Percentiles rank a stretch among this genome's conserved stretches.
Conservation (phyloP, 1,284 basidiomycete species). For the Ustilago trichophora region DNA sequence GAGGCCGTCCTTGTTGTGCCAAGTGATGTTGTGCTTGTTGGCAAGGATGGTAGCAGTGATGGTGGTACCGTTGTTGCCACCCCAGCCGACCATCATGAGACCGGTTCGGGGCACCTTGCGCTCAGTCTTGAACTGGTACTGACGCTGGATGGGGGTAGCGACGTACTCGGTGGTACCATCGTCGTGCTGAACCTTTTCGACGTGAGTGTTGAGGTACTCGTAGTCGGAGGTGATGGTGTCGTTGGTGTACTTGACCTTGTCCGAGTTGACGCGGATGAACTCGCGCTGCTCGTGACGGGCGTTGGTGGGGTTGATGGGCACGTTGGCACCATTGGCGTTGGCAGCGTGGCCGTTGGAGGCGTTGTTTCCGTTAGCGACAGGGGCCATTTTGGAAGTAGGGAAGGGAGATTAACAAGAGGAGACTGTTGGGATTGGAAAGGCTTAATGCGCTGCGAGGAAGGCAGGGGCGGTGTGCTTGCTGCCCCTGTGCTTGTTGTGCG, state of each 20-base stretch:
- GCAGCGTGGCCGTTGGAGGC: constrained; percentile 22
- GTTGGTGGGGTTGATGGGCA: constrained; percentile 63
- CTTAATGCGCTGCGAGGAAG: constrained; percentile 57
- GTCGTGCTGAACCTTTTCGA: constrained; percentile 54
- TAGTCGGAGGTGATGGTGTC: constrained; percentile 62
- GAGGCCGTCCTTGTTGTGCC: constrained; percentile 91
- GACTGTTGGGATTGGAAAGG: background rate
- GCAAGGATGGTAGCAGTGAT: constrained; percentile 93
- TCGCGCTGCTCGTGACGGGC: constrained; percentile 63
- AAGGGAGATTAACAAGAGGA: constrained; percentile 10
- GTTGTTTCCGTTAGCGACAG: constrained; percentile 54
- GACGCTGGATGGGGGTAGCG: constrained; percentile 60
- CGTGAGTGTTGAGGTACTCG: constrained; percentile 65
- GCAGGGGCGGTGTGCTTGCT: constrained; percentile 62
- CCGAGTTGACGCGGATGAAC: constrained; percentile 63
- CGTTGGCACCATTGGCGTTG: constrained; percentile 36
- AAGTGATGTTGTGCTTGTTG: constrained; percentile 92
- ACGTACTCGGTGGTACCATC: constrained; percentile 62
- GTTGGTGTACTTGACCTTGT: constrained; percentile 61
- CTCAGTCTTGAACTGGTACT: constrained; percentile 85
- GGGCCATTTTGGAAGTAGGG: constrained; percentile 50
- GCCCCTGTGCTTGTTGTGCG: constrained; percentile 64
- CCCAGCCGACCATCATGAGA: constrained; percentile 94
- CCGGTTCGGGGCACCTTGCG: constrained; percentile 90
- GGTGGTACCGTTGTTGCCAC: constrained; percentile 97